Evolutionary conservation across 2,329 filamentous ascomycete genomes (phyloP).

Genomic region (Hymenoscyphus repandus): DNA sequence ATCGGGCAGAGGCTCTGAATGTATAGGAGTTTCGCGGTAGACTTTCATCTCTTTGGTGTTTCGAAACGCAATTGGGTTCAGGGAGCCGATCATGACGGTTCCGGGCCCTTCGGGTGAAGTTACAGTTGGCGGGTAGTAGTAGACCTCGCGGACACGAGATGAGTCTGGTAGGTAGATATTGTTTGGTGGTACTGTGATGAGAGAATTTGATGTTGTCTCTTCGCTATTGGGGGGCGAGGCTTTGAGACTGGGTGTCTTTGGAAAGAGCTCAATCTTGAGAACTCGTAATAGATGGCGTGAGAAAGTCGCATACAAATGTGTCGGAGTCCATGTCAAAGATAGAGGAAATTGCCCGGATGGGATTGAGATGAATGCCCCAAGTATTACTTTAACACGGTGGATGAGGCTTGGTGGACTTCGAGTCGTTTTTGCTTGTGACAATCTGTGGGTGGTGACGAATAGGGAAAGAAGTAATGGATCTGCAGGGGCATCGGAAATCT

Average conservation of each 20-base stretch:
- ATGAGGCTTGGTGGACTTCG: neutral
- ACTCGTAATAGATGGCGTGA: neutral
- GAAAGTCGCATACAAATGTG: neutral
- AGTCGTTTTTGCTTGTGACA: neutral
- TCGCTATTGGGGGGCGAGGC: too few relatives aligned
- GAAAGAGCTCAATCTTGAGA: neutral
- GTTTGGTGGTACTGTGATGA: neutral
- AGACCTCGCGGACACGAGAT: neutral
- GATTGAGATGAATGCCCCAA: neutral
- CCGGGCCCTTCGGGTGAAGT: neutral
- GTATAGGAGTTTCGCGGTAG: neutral
- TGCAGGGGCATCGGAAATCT: neutral
- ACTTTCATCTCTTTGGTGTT: neutral
- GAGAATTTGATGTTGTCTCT: neutral
- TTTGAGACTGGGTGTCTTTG: neutral
- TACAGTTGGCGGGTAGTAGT: neutral
- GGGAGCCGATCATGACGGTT: neutral
- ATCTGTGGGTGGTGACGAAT: neutral
- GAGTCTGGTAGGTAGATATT: constrained; percentile 1
- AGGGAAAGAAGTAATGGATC: neutral
- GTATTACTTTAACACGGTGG: neutral
- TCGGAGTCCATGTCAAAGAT: neutral
- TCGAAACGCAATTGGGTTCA: neutral
- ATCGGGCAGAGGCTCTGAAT: neutral
- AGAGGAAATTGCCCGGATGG: neutral